Conservation (phyloP, 2,329 filamentous ascomycete species). For the Calonectria leucothoes region DNA sequence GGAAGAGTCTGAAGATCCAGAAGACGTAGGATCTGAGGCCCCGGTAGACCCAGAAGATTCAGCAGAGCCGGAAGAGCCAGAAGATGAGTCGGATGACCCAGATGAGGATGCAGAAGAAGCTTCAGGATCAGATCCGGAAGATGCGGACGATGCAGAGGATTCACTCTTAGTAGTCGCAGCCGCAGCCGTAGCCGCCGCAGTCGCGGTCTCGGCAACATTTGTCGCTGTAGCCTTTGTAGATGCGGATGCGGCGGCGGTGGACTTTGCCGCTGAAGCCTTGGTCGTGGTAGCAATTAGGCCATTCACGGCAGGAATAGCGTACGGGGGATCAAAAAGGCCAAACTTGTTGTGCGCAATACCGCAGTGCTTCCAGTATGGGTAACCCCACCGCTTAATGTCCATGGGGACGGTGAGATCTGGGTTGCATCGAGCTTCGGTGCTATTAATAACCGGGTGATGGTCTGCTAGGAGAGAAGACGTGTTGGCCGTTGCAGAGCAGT, state of each 20-base stretch:
- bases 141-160: neutral
- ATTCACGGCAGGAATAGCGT: neutral
- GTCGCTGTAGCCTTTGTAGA: neutral
- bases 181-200: neutral
- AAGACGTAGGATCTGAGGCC: too few species aligned
- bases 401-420: neutral
- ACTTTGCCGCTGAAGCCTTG: neutral
- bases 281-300: neutral
- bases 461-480: neutral
- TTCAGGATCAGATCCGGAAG: neutral
- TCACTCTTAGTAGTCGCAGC: neutral
- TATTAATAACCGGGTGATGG: neutral
- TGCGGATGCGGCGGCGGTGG: neutral
- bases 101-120: neutral
- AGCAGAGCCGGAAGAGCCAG: neutral
- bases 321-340: constrained; percentile 5
- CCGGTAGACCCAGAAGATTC: neutral
- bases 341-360: neutral
- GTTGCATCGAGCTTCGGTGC: constrained; percentile 7
- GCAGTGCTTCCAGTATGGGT: constrained; percentile 9
- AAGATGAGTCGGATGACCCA: neutral
- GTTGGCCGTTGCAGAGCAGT: neutral
- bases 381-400: neutral
- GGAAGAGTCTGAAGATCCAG: too few species aligned
- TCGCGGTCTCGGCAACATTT: neutral